Evolutionary conservation across 2,329 filamentous ascomycete genomes (phyloP), one percentile per base, ranked within the genome.

Genomic region (Cryphonectria nitschkei): DNA sequence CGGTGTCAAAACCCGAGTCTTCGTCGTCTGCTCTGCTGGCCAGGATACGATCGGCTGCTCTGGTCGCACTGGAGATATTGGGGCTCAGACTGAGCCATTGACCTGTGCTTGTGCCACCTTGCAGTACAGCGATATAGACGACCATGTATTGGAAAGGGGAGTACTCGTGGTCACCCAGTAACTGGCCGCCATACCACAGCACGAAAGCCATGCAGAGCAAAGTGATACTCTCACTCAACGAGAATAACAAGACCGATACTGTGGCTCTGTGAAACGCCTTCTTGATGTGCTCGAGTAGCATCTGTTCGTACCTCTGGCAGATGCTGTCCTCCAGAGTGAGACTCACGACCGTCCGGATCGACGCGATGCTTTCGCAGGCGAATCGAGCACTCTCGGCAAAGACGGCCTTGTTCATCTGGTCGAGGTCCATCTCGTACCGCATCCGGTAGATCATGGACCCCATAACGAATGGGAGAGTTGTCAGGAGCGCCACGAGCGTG

Each of bases 321-420:
- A 92, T 89, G 58, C 82, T 82, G 67, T 88, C 82, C 75, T 92
- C 89, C 77, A 92, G 85, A 1, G 87, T 89, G 34, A 92, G 78
- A 4, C 87, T 84, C 0, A 87, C 82, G 1, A 91, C 89, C 0
- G 89, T 91, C 26, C 89, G 83, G 74, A 90, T 89, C 0, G 88
- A 88, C 1, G 85, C 84, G 8, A 91, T 87, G 14, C 88, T 85
- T 76, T 92, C 89, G 0, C 87, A 84, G 2, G 88, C 89, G 73
- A 91, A 91, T 74, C 89, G 86, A 1, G 88, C 88, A 73, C 88
- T 90, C 65, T 87, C 85, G 5, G 84, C 84, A 76, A 90, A 91
- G 0, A 90, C 86, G 11, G 82, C 81, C 4, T 86, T 84, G 70
- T 88, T 90, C 78, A 86, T 83, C 60, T 82, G 79, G 67, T 89